These are phyloP conservation scores for Cercospora sp. DNA, from an alignment of 2,329 filamentous ascomycete species.

Conservation along the genomic window DNA sequence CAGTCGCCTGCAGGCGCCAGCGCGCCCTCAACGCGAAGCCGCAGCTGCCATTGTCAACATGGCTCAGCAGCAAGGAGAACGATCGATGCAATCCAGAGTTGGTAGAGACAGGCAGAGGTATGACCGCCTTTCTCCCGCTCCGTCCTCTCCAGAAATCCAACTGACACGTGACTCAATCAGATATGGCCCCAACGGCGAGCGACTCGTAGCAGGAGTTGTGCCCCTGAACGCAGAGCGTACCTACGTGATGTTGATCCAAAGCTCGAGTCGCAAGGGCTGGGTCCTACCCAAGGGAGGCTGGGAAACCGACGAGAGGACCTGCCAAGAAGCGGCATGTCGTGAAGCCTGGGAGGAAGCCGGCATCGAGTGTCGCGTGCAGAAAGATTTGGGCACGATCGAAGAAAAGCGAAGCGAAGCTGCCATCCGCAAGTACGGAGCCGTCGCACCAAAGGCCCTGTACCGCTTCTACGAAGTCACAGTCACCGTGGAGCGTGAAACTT, in stretches of 20 bases:
- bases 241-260: constrained; percentile 90
- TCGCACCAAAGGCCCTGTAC: constrained; percentile 73
- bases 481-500: constrained; percentile 76
- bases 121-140: neutral
- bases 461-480: constrained; percentile 89
- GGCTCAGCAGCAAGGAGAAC: constrained; percentile 45
- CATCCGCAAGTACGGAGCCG: constrained; percentile 38
- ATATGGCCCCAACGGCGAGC: constrained; percentile 88
- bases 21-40: neutral
- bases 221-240: constrained; percentile 82
- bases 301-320: constrained; percentile 89
- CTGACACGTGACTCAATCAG: constrained; percentile 52
- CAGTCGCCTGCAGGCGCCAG: neutral
- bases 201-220: constrained; percentile 91
- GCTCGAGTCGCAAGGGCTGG: constrained; percentile 86
- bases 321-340: constrained; percentile 76
- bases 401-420: constrained; percentile 64
- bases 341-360: constrained; percentile 99
- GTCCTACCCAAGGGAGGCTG: constrained; percentile 97
- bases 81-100: constrained; percentile 65
- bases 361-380: constrained; percentile 79
- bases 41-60: constrained; percentile 34
- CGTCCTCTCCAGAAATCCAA: neutral
- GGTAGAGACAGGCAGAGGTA: constrained; percentile 74
- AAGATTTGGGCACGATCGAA: constrained; percentile 80